phyloP scores from a whole-genome alignment of 2,329 filamentous ascomycete species.

The Arthroderma sp. region DNA sequence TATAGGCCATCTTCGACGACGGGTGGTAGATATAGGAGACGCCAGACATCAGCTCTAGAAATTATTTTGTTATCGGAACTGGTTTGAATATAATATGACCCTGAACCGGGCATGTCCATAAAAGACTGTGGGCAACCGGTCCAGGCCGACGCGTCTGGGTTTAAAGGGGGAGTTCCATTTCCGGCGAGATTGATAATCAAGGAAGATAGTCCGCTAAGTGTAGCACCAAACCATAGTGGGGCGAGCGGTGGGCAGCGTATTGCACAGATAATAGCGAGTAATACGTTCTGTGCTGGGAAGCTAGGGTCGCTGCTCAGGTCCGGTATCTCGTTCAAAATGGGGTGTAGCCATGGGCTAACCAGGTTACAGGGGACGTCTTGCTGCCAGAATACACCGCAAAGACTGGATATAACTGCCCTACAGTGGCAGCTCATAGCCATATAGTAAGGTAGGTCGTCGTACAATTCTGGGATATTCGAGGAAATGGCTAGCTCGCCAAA shows the following conservation, averaged over 20 bases:
- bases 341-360: constrained; percentile 7
- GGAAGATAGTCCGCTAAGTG: constrained; percentile 5
- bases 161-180: constrained; percentile 3
- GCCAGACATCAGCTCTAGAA: constrained; percentile 6
- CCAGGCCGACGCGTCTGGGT: constrained; percentile 3
- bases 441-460: constrained; percentile 5
- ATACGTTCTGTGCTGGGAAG: no score
- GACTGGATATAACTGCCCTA: constrained; percentile 2
- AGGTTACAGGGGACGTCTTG: constrained; percentile 6
- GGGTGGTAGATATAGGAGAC: constrained; percentile 7
- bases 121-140: constrained; percentile 8
- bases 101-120: constrained; percentile 8
- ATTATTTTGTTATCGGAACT: constrained; percentile 2
- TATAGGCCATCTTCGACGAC: constrained; percentile 8
- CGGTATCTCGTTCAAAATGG: constrained; percentile 5
- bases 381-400: constrained; percentile 8
- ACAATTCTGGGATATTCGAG: not conserved
- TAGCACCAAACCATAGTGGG: constrained; percentile 5
- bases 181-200: not conserved
- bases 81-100: constrained; percentile 8
- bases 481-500: no score
- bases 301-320: no score
- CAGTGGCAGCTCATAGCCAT: constrained; percentile 7
- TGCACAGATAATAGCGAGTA: constrained; percentile 6
- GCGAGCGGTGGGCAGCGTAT: constrained; percentile 1